These are phyloP conservation scores for Chaetomiaceae sp. DNA, from an alignment of 2,329 filamentous ascomycete genomes.

Conservation along the genomic window DNA sequence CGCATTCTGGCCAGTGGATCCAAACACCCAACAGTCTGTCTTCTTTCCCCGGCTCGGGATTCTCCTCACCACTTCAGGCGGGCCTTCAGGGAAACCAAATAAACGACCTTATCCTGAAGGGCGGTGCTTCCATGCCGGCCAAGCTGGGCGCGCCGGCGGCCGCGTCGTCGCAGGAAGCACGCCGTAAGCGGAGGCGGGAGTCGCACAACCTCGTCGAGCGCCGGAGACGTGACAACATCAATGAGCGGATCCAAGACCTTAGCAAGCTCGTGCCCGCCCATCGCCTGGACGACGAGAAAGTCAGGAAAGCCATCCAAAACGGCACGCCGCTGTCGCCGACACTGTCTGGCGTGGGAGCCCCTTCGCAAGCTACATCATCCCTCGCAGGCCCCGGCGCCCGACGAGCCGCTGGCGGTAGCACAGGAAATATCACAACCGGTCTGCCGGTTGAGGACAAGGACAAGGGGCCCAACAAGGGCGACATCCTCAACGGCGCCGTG, in stretches of 20 bases:
- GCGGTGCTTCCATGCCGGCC: conserved; percentile 80
- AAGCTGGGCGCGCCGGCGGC: conserved; percentile 60
- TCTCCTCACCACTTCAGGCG: conserved; percentile 72
- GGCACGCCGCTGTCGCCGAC: conserved; percentile 85
- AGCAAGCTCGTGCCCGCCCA: conserved; percentile 90
- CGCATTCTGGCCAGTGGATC: conserved; percentile 83
- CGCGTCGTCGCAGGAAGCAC: conserved; percentile 83
- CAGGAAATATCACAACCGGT: conserved; percentile 84
- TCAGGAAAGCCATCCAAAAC: conserved; percentile 89
- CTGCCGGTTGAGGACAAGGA: conserved; percentile 95
- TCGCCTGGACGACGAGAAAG: conserved; percentile 92
- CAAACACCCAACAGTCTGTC: conserved; percentile 78
- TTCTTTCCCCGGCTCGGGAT: conserved; percentile 83
- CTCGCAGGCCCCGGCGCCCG: conserved; percentile 80
- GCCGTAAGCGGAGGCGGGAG: conserved; percentile 83
- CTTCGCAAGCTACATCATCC: conserved; percentile 77
- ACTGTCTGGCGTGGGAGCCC: conserved; percentile 62
- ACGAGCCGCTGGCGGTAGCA: conserved; percentile 63
- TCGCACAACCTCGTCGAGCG: conserved; percentile 97
- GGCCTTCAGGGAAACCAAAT: conserved; percentile 70
- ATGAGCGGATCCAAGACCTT: conserved; percentile 94
- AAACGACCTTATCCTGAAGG: conserved; percentile 82
- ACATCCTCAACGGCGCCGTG: conserved; percentile 94
- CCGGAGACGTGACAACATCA: conserved; percentile 93
- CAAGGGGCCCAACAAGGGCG: conserved; percentile 97